These are phyloP conservation scores for Hypoxylon sp. DNA, from an alignment of 2,329 filamentous ascomycete species.

Conservation along the genomic window DNA sequence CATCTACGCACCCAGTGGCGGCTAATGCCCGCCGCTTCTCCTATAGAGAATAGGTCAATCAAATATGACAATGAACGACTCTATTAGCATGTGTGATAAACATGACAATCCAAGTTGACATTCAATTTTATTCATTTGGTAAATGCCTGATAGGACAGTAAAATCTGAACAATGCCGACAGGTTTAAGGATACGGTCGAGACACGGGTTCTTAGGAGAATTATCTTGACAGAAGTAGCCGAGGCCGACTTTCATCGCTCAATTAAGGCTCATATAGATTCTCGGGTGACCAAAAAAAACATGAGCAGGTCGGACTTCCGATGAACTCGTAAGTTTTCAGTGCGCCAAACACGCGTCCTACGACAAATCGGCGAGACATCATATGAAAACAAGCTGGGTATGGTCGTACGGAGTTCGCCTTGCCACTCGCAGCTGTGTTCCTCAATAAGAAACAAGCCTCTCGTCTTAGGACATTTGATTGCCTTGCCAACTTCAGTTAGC, in stretches of 20 bases:
- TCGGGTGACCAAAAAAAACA: neutral
- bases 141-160: too few species aligned
- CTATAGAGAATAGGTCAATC: conserved; percentile 27
- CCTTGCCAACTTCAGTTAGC: neutral
- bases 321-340: conserved; percentile 19
- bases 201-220: neutral
- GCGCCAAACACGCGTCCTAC: conserved; percentile 29
- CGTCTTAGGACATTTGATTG: neutral
- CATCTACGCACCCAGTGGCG: conserved; percentile 8
- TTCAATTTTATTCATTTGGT: too few species aligned
- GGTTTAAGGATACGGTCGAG: neutral
- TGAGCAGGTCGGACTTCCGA: conserved; percentile 7
- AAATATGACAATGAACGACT: conserved; percentile 23
- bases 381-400: conserved; percentile 24
- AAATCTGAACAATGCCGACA: too few species aligned
- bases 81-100: neutral
- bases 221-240: neutral
- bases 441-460: neutral
- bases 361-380: conserved; percentile 31
- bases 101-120: too few species aligned
- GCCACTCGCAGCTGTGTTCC: conserved; percentile 4
- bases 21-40: conserved; percentile 8
- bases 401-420: conserved; percentile 22
- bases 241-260: neutral
- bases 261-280: neutral